These are phyloP conservation scores for Nigrospora oryzae DNA, from an alignment of 2,329 filamentous ascomycete genomes.

Conservation along the genomic window DNA sequence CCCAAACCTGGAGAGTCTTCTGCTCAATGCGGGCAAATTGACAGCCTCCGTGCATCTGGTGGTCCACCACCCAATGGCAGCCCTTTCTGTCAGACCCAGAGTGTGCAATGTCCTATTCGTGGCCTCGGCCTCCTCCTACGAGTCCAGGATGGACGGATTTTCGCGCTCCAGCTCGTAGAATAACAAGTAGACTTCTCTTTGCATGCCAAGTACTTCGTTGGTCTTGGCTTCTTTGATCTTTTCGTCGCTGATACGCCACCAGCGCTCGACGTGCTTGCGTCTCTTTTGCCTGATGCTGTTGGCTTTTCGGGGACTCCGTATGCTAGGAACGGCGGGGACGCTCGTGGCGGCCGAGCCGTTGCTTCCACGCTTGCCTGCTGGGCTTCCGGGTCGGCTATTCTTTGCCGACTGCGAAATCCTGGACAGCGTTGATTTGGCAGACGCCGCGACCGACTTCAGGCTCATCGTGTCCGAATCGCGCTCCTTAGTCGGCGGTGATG, in stretches of 20 bases:
- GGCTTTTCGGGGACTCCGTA: constrained; percentile 6
- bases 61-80: no score
- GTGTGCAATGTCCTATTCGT: no score
- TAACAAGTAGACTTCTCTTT: constrained; percentile 88
- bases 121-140: constrained; percentile 2
- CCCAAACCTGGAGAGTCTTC: no score
- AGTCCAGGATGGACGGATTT: constrained; percentile 2
- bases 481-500: constrained; percentile 13
- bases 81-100: no score
- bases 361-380: constrained; percentile 9
- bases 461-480: constrained; percentile 41
- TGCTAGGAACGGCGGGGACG: constrained; percentile 7
- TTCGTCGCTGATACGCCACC: constrained; percentile 98
- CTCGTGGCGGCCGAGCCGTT: constrained; percentile 9
- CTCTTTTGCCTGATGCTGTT: constrained; percentile 24
- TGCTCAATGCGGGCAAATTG: no score
- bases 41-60: no score
- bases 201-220: constrained; percentile 82
- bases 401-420: constrained; percentile 32
- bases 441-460: constrained; percentile 47
- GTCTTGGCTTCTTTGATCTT: constrained; percentile 94
- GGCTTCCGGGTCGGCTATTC: constrained; percentile 20
- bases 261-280: constrained; percentile 62
- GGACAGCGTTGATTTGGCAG: constrained; percentile 45
- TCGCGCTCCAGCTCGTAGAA: constrained; percentile 82